Percentiles rank a stretch among this genome's conserved stretches.
Evolutionary conservation across 495 filamentous ascomycete genomes (phyloP).

Genomic region (Chaetomium fimeti): DNA sequence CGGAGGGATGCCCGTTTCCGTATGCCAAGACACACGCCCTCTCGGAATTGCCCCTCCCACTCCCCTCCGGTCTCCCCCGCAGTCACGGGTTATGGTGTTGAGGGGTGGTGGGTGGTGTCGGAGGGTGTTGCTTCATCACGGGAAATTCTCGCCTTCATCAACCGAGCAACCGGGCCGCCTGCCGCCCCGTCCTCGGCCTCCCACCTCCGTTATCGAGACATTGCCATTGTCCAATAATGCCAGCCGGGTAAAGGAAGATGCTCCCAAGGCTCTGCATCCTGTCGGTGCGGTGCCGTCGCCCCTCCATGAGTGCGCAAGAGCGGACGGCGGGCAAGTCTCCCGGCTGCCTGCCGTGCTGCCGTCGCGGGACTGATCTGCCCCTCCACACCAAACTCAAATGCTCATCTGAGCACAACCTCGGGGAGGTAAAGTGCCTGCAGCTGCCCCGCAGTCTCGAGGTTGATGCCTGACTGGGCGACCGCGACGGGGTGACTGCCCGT

Average conservation of each 20-base stretch:
- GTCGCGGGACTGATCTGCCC: not conserved
- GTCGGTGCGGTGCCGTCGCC: too few species aligned
- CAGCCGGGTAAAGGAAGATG: not conserved
- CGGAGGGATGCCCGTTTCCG: not conserved
- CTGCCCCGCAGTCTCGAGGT: not conserved
- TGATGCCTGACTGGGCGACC: not conserved
- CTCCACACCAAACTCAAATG: not conserved
- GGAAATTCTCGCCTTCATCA: constrained; percentile 11
- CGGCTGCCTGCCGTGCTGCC: not conserved
- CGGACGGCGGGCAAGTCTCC: not conserved
- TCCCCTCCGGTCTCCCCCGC: too few species aligned
- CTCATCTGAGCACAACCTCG: constrained; percentile 10
- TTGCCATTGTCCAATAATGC: constrained; percentile 16
- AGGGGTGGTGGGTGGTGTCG: too few species aligned
- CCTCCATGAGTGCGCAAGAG: not conserved
- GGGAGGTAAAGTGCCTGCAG: not conserved
- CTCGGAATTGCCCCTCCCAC: constrained; percentile 4
- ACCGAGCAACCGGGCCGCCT: constrained; percentile 7
- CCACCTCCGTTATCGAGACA: constrained; percentile 4
- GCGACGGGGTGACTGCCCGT: not conserved
- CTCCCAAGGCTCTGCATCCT: not conserved
- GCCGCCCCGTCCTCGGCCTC: not conserved
- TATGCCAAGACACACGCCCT: constrained; percentile 9
- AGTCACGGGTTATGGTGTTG: not conserved
- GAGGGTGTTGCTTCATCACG: not conserved